A percentile compares a stretch with the other conserved stretches of the same genome.
Evolutionary conservation across 352 stramenopile species (phyloP).

Genomic region (Globisporangium parvum): DNA sequence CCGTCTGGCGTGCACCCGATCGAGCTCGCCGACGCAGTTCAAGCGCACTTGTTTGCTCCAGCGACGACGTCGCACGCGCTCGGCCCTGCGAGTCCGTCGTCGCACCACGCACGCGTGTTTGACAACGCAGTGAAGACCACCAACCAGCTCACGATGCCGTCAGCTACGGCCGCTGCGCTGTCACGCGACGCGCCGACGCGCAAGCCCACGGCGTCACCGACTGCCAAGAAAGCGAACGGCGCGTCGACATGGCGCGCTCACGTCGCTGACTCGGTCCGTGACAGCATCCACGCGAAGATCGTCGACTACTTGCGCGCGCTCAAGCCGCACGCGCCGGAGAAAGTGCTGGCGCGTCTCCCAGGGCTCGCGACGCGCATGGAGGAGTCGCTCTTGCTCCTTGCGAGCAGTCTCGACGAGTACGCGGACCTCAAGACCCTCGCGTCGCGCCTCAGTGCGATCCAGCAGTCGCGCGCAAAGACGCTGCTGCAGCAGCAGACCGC

Average conservation of each 20-base stretch:
- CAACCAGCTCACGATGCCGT: constrained; percentile 1
- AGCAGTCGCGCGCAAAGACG: constrained; percentile 58
- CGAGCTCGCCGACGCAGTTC: constrained; percentile 7
- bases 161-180: not conserved
- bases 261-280: constrained; percentile 25
- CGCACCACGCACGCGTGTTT: constrained; percentile 2
- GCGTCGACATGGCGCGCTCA: constrained; percentile 22
- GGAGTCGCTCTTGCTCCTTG: constrained; percentile 88
- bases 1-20: constrained; percentile 25
- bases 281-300: constrained; percentile 61
- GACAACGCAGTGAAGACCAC: constrained; percentile 1
- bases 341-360: constrained; percentile 94
- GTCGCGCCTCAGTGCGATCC: constrained; percentile 87
- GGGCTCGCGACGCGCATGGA: constrained; percentile 95
- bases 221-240: constrained; percentile 3
- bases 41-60: constrained; percentile 5
- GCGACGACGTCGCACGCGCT: not conserved
- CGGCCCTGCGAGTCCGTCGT: not conserved
- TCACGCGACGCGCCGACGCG: not conserved
- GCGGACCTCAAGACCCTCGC: constrained; percentile 89
- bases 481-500: constrained; percentile 46
- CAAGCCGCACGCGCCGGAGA: constrained; percentile 92
- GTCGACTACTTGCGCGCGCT: constrained; percentile 89
- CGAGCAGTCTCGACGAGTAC: constrained; percentile 86
- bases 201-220: constrained; percentile 1